phyloP scores from a whole-genome alignment of 305 asterid genomes.

The Nicotiana rustica region DNA sequence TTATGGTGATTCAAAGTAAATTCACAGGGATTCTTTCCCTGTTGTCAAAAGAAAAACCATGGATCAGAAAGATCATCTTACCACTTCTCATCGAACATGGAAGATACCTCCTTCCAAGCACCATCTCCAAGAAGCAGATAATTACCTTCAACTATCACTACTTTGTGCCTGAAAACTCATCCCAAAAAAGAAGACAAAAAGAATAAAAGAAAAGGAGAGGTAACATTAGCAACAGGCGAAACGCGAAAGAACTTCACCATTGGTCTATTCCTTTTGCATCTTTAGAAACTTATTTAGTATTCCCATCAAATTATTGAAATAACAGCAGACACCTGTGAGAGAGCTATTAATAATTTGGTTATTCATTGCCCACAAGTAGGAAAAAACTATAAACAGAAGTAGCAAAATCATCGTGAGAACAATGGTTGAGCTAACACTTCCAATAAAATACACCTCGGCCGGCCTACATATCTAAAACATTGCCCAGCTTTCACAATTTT shows the following conservation, averaged over 20 bases:
- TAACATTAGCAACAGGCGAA: slow-evolving; percentile 5
- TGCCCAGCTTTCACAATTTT: slow-evolving; percentile 2
- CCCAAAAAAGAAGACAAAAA: not conserved
- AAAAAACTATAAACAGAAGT: not conserved
- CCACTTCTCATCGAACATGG: slow-evolving; percentile 90
- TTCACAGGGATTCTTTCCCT: not conserved
- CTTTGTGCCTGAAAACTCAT: slow-evolving; percentile 77
- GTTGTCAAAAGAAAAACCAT: not conserved
- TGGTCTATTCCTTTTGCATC: not conserved
- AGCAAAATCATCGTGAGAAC: not conserved
- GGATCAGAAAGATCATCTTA: slow-evolving; percentile 40
- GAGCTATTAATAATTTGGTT: not conserved
- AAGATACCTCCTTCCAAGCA: slow-evolving; percentile 81
- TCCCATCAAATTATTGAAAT: slow-evolving; percentile 21
- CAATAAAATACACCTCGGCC: not conserved
- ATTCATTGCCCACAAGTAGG: slow-evolving; percentile 25
- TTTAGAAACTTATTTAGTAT: slow-evolving; percentile 4
- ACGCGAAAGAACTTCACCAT: slow-evolving; percentile 27
- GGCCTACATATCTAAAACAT: slow-evolving; percentile 11
- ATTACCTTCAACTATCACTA: slow-evolving; percentile 92
- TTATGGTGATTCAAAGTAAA: not conserved
- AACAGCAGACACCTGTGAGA: not conserved
- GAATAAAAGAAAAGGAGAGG: not conserved
- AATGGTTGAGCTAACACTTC: not conserved
- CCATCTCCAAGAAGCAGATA: slow-evolving; percentile 84